phyloP scores from a whole-genome alignment of 2,329 filamentous ascomycete species.

The Emydomyces testavorans region DNA sequence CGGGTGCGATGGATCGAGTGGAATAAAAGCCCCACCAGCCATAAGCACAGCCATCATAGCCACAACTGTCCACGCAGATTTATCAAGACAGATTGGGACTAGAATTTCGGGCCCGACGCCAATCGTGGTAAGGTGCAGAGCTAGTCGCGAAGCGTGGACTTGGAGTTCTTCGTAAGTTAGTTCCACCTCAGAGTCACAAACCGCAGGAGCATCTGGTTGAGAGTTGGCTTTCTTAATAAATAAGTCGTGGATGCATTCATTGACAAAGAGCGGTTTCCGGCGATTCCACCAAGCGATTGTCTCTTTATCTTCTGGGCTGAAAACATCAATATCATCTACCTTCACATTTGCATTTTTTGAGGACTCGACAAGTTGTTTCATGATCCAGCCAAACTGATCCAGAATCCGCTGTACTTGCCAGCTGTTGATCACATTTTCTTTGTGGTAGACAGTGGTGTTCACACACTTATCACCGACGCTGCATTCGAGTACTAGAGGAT shows the following conservation, averaged over 20 bases:
- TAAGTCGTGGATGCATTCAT: conserved; percentile 19
- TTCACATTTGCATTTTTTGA: conserved; percentile 19
- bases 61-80: conserved; percentile 65
- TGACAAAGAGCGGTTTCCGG: conserved; percentile 6
- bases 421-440: conserved; percentile 47
- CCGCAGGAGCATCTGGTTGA: conserved; percentile 16
- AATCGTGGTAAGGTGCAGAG: conserved; percentile 7
- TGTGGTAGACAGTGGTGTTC: conserved; percentile 52
- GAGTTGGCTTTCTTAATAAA: conserved; percentile 14
- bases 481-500: conserved; percentile 51
- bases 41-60: conserved; percentile 63
- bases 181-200: conserved; percentile 18
- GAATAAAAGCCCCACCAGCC: conserved; percentile 63
- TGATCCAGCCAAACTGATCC: conserved; percentile 37
- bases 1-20: conserved; percentile 50
- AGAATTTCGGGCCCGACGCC: conserved; percentile 14
- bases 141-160: conserved; percentile 17
- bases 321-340: conserved; percentile 23
- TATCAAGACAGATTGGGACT: conserved; percentile 18
- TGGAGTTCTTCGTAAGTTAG: conserved; percentile 16
- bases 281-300: conserved; percentile 27
- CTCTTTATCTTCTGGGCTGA: conserved; percentile 26
- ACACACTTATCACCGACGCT: conserved; percentile 45
- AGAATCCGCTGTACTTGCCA: conserved; percentile 45
- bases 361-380: conserved; percentile 26